Conservation (phyloP, 1,139 yeast species). For the Taphrina communis region DNA sequence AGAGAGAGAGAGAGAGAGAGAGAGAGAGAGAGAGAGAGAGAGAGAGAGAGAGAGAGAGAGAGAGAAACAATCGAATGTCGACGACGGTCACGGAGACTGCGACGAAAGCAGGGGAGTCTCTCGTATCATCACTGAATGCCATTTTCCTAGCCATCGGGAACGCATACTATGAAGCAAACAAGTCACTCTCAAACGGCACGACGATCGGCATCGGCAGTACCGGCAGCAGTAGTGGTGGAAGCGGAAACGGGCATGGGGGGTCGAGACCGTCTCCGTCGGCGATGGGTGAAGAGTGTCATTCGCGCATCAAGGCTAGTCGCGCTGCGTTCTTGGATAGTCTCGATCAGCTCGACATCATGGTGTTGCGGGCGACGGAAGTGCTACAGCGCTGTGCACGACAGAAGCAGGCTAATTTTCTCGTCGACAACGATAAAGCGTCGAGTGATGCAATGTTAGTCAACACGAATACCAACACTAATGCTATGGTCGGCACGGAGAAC, state of each 20-base stretch:
- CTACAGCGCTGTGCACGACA: conserved; percentile 20
- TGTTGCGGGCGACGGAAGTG: conserved; percentile 27
- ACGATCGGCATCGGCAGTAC: background rate
- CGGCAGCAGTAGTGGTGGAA: too few relatives aligned
- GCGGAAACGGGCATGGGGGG: too few relatives aligned
- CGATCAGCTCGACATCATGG: conserved; percentile 36
- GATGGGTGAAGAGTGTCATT: background rate
- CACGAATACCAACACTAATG: too few relatives aligned
- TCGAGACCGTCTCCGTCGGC: background rate
- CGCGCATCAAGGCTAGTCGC: conserved; percentile 9
- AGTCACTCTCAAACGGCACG: conserved; percentile 10
- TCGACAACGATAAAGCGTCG: background rate
- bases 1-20: too few relatives aligned
- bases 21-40: too few relatives aligned
- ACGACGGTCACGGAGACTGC: conserved; percentile 10
- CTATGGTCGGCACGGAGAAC: too few relatives aligned
- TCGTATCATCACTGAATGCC: conserved; percentile 7
- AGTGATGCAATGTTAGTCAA: too few relatives aligned
- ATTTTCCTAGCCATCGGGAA: conserved; percentile 35
- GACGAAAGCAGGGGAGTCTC: background rate
- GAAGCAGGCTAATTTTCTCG: conserved; percentile 1
- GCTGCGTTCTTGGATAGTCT: conserved; percentile 24
- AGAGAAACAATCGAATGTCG: background rate
- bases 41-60: too few relatives aligned
- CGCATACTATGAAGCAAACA: conserved; percentile 34